Base-by-base conservation (phyloP, 208 protist species). In the Spongospora subterranea region DNA sequence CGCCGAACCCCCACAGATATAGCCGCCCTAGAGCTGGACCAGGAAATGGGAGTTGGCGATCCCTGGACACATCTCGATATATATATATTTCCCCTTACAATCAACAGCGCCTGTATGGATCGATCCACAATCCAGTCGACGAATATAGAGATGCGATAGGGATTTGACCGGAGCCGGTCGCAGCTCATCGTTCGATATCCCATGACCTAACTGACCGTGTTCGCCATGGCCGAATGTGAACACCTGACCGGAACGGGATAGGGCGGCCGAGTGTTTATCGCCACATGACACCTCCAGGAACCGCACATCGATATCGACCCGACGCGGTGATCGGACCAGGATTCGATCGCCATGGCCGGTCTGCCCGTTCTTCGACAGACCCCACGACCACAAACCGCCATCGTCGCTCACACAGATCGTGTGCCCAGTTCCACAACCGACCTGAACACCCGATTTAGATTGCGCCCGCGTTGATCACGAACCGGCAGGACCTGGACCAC, bases 311-410 rank as follows among this genome's bases (percentile, higher is more conserved):
- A 32, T 38, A 24, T 60, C 41, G 40, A 54, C 40, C 88, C 6
- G 17, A n/a, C 35, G 6, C 35, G 71, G 71, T 43, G 71, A 6
- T 35, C 71, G 71, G 24, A 54, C 88, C 13, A 40, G 13, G 24
- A 39, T 46, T 38, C 41, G 0, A 46, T 89, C 88, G 41, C 41
- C 88, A 53, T 39, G n/a, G n/a, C 40, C 13, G 6, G 91, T 43
- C 91, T 93, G 90, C n/a, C 92, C 92, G 46, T 91, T 46, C 54
- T 93, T 93, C 39, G 77, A 89, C 39, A 82, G 54, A 17, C 92
- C 92, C 90, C 90, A 93, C 11, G 90, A 50, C 88, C 40, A 93
- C 39, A 93, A 64, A 41, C 88, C 20, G 29, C 92, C 92, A 11
- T 64, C 35, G 29, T 46, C 43, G 45, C 6, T 45, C 45, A 93